Evolutionary conservation across 306 rosid genomes (phyloP).

Genomic region (Delonix regia): DNA sequence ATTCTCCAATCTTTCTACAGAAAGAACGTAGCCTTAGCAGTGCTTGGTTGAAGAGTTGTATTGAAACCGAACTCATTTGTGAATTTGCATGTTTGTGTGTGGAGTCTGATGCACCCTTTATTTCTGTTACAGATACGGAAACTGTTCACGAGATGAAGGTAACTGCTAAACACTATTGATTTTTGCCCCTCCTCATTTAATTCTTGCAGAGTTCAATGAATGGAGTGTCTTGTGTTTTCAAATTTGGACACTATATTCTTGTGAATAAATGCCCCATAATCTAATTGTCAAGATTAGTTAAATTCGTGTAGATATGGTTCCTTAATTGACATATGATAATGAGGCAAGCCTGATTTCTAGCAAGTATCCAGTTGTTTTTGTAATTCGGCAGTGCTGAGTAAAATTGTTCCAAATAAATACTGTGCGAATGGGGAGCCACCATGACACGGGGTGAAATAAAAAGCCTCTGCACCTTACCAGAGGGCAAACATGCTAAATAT

Average conservation of each 20-base stretch:
- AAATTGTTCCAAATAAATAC: not conserved
- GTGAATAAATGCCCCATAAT: conserved; percentile 12
- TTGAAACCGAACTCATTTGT: conserved; percentile 3
- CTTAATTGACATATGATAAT: not conserved
- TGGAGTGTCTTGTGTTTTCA: conserved; percentile 18
- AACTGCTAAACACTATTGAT: conserved; percentile 7
- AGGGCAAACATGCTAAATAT: not conserved
- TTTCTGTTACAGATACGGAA: conserved; percentile 88
- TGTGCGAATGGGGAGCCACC: not conserved
- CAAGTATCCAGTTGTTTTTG: not conserved
- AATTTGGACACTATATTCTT: conserved; percentile 19
- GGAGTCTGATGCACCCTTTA: conserved; percentile 48
- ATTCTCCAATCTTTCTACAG: not conserved
- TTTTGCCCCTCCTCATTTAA: conserved; percentile 14
- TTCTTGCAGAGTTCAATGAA: conserved; percentile 11
- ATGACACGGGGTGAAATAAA: not conserved
- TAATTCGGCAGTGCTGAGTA: conserved; percentile 15
- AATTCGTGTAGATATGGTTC: not conserved
- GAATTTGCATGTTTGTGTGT: conserved; percentile 20
- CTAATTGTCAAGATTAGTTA: not conserved
- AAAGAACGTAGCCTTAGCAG: not conserved
- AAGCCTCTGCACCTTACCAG: not conserved
- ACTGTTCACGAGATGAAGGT: conserved; percentile 95
- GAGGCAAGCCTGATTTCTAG: not conserved
- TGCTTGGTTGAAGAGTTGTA: not conserved